Evolutionary conservation across 2,329 filamentous ascomycete species (phyloP), one percentile per base, ranked within the genome.

Genomic region (Aspergillus texensis): DNA sequence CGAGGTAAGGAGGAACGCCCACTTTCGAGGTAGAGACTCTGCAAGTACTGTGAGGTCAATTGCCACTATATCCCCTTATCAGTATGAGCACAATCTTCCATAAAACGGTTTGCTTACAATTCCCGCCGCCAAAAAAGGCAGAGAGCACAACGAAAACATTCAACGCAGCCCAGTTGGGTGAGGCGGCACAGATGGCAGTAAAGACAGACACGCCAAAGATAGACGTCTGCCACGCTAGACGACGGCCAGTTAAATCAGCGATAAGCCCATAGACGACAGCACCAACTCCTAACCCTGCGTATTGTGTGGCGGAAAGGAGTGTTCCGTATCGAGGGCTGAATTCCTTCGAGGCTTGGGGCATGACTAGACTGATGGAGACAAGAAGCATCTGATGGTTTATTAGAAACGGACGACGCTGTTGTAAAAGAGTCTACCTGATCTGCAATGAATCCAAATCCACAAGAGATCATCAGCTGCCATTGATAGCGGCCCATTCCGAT

Each of bases 401-500:
- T 39, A 36, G 30, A 30, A 3, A 21, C 30, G 26, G n/a, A 32
- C 1, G 5, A 12, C n/a, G 10, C n/a, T 46, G 6, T 46, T 12
- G 34, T 9, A 10, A 6, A 32, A 19, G 24, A 19, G 1, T 5
- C 28, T 57, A 59, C 60, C 52, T 65, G 56, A 34, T 65, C 63
- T 24, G 56, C 60, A 28, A 62, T 30, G 19, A 56, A 65, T 11
- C 63, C 63, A 45, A 65, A 65, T 5, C 63, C 57, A 34, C 57
- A 62, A 14, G 57, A 46, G 8, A 53, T 32, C 6, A 60, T 41
- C 9, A 65, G 24, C 26, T 60, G 50, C 60, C 60, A 62, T 36
- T 65, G 63, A 21, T 62, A 65, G 11, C 52, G 50, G 21, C 63
- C 63, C 60, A 65, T 62, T 3, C 63, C 63, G 21, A 65, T 65